Base-by-base conservation (phyloP, 768 basidiomycete species). In the Tylopilus plumbeoviolaceoides region DNA sequence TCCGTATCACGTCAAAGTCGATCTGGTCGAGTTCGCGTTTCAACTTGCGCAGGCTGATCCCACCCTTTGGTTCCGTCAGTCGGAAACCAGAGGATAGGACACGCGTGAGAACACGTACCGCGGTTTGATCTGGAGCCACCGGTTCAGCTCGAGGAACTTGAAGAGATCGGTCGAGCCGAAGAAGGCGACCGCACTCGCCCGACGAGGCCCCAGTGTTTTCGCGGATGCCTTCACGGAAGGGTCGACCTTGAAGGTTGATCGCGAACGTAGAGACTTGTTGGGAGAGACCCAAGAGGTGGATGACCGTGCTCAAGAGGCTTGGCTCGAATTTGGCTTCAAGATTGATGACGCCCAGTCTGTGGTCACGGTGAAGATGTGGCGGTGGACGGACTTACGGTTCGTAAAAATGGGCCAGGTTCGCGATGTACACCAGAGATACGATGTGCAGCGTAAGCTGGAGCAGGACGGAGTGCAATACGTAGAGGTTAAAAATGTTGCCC, bases 261-360 rank as follows among this genome's bases (percentile, higher is more conserved):
- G 94, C 87, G 64, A 99, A 98, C 0, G 97, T 98, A 7, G 95
- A 98, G 2, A 99, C 95, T 70, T 99, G 97, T 68, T 99, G 95
- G 2, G 91, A 95, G 35, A 98, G 79, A 48, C 95, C 89, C 47
- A 99, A 78, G 27, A 98, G 83, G 73, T 95, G 98, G 63, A 99
- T 95, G 39, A 93, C 92, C 3, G 95, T 95, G 75, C 98, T 99
- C 53, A 99, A 76, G 44, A 99, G 73, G 58, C 85, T 91, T 0
- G 97, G 95, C 66, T 93, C 91, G 62, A 97, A 99, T 67, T 97
- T 95, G 49, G 95, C 95, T 48, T 98, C 95, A 35, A 99, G 75
- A 67, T 98, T 94, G 55, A 98, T 89, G 2, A 76, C 74, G 2
- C 89, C 92, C 17, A 79, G 76, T 51, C 81, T 93, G 21, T 30